These are phyloP conservation scores for Mycena epipterygia DNA, from an alignment of 768 basidiomycete species.

Conservation along the genomic window DNA sequence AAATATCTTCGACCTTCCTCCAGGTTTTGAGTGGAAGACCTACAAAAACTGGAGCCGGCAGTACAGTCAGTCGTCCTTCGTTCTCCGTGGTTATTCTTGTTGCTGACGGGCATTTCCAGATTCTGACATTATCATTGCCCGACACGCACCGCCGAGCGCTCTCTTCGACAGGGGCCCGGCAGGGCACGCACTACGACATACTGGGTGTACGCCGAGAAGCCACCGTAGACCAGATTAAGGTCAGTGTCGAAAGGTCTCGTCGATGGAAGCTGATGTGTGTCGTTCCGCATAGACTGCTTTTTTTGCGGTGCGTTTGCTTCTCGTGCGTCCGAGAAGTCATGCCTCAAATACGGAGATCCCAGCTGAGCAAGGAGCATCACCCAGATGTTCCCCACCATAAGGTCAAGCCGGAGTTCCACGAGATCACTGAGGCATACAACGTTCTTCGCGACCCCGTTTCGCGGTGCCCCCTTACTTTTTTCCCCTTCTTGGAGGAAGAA, in stretches of 20 bases:
- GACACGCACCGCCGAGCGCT: slow-evolving; percentile 32
- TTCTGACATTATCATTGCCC: too few species aligned
- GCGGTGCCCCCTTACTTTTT: slow-evolving; percentile 1
- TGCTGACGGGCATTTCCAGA: too few species aligned
- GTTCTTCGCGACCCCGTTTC: slow-evolving; percentile 3
- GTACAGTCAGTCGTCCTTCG: too few species aligned
- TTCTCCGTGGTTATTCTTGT: too few species aligned
- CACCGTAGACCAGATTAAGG: slow-evolving; percentile 24
- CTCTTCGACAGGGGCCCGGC: slow-evolving; percentile 28
- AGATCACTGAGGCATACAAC: slow-evolving; percentile 9
- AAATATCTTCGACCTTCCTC: too few species aligned
- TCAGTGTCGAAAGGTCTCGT: not conserved
- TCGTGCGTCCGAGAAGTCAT: too few species aligned
- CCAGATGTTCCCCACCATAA: slow-evolving; percentile 9
- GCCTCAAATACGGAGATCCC: not conserved
- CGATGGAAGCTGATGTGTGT: not conserved
- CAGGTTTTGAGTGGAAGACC: too few species aligned
- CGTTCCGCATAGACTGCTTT: not conserved
- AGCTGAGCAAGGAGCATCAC: slow-evolving; percentile 26
- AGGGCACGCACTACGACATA: slow-evolving; percentile 29
- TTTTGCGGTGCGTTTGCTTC: not conserved
- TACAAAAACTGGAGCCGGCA: too few species aligned
- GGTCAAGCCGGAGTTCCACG: slow-evolving; percentile 5
- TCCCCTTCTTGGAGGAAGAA: not conserved
- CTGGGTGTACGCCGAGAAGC: slow-evolving; percentile 16